phyloP scores from a whole-genome alignment of 192 early-diverging fungal genomes.

The Fimicolochytrium jonesii region DNA sequence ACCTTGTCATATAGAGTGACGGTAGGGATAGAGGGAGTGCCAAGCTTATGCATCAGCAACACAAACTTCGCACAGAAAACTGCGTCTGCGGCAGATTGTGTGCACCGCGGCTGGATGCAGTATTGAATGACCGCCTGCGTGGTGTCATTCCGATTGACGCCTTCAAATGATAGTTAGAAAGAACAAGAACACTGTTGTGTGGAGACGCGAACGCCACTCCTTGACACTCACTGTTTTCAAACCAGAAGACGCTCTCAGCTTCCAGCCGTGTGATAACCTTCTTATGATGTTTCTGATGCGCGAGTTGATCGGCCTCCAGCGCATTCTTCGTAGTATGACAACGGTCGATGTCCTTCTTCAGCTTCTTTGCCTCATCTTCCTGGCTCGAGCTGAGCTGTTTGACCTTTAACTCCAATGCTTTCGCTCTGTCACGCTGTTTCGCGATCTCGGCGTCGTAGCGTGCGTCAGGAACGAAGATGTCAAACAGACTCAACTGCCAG shows the following conservation, averaged over 20 bases:
- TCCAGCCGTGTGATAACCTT: constrained; percentile 26
- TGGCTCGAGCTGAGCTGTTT: too few species aligned
- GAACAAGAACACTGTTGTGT: neutral
- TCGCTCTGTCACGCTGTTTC: too few species aligned
- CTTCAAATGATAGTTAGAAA: constrained; percentile 1
- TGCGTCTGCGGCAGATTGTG: constrained; percentile 66
- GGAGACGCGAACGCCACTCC: neutral
- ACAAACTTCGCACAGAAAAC: constrained; percentile 72
- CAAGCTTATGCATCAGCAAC: constrained; percentile 63
- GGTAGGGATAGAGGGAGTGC: constrained; percentile 65
- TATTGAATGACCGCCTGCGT: constrained; percentile 53
- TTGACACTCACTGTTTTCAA: constrained; percentile 12
- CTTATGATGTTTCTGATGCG: constrained; percentile 37
- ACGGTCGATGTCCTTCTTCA: constrained; percentile 18
- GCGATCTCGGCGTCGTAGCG: constrained; percentile 60
- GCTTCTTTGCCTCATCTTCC: too few species aligned
- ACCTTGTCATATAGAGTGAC: constrained; percentile 68
- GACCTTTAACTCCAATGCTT: too few species aligned
- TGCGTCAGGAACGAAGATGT: constrained; percentile 61
- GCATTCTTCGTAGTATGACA: neutral
- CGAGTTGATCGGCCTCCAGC: constrained; percentile 6
- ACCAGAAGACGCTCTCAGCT: constrained; percentile 34
- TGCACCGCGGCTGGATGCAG: constrained; percentile 67
- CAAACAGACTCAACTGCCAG: constrained; percentile 74
- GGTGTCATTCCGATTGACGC: neutral